Conservation (phyloP, 2,329 filamentous ascomycete species). For the Fusarium foetens region DNA sequence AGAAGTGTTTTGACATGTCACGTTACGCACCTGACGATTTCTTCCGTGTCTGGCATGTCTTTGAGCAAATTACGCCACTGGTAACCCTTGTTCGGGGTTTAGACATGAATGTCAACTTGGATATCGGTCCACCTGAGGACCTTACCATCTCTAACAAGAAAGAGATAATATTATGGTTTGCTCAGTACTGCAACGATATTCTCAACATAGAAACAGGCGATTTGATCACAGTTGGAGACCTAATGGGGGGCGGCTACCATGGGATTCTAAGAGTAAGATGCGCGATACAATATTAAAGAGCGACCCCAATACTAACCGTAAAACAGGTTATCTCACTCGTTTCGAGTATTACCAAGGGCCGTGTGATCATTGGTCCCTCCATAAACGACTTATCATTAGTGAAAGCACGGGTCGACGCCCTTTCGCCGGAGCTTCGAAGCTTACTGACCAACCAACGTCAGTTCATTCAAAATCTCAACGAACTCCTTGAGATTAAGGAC, state of each 20-base stretch:
- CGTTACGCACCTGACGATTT: neutral
- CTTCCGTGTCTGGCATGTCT: fast-evolving
- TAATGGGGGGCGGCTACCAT: neutral
- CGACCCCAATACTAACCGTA: neutral
- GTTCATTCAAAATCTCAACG: neutral
- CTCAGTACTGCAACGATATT: neutral
- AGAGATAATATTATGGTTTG: neutral
- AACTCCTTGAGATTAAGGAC: neutral
- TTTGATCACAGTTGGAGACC: neutral
- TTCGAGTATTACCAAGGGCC: neutral
- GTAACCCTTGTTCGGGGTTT: neutral
- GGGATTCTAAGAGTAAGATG: neutral
- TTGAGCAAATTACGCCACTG: neutral
- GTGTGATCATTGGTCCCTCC: neutral
- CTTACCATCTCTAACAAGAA: neutral
- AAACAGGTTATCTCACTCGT: neutral
- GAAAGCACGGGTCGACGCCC: neutral
- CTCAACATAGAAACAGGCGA: neutral
- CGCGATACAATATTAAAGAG: fast-evolving
- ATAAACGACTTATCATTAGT: neutral
- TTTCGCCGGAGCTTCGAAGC: neutral
- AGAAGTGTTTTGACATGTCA: neutral
- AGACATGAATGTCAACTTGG: neutral
- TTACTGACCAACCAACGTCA: neutral
- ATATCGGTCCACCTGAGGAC: neutral